Evolutionary conservation across 129 eudicot genomes (phyloP), one percentile per base, ranked within the genome.

Genomic region (Flaveria sonorensis): DNA sequence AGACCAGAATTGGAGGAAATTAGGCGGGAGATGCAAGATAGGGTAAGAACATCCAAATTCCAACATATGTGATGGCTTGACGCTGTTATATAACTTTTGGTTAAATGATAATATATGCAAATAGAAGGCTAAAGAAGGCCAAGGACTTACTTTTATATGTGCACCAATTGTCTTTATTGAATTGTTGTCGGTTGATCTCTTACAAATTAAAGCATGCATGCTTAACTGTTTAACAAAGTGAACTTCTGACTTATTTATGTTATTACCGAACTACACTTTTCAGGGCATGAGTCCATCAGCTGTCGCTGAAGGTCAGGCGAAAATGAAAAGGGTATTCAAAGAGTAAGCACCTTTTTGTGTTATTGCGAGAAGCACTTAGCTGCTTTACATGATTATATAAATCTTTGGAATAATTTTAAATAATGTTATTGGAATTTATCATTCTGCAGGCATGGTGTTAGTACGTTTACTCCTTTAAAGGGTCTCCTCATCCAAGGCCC

Each of bases 251-350:
- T 52, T 36, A 57, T 36, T 18, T 76, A 3, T 72, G 43, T 53
- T 68, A 18, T 48, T 66, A 12, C 48, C 18, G 30, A 26, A 79
- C 36, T 57, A 7, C 39, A 76, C 68, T 64, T 82, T 70, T 46
- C 91, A 95, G 99, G 96, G 84, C 48, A 91, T 91, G 97, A 84
- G 89, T 73, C 99, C 96, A 1, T 57, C 83, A 18, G 99, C 96
- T 65, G 90, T 91, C 6, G 81, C 87, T 60, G 97, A 89, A 81
- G 99, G 99, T 48, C 93, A 88, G 83, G 80, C 60, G 10, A 80
- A 68, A 67, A 91, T 88, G 92, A 73, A 85, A 69, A 79, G 65
- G 68, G 77, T 92, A 56, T 89, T 92, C 76, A 80, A 71, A 43
- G 88, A 92, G 99, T 95, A 92, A 84, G 97, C 75, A 67, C 43